Base-by-base conservation (phyloP, 495 filamentous ascomycete species). In the Penicillium paradoxum region DNA sequence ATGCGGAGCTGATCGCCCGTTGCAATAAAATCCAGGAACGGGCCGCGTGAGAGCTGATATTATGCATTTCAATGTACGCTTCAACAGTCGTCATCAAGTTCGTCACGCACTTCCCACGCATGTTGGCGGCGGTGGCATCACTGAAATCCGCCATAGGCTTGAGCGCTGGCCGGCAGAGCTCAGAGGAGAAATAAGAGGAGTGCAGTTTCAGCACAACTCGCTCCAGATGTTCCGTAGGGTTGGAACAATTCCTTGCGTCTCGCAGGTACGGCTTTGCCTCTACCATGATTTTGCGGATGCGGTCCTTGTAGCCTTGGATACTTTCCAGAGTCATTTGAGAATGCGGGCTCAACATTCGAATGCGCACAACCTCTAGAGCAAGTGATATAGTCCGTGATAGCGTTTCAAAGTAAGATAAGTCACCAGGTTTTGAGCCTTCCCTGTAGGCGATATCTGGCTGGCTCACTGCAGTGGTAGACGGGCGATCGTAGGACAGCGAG, bases 81-180 rank as follows among this genome's bases (percentile, higher is more conserved):
- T 75, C 72, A 3, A 78, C 73, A 2, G 73, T 77, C 1, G 54
- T 67, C 62, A 76, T 69, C 21, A 78, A 54, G 37, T 70, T 72
- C 14, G 49, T 37, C 7, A 78, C 56, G 41, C 74, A 77, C 24
- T 75, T 72, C 21, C 64, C 61, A 6, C 76, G 73, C 62, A 83
- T 73, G 9, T 66, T 65, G 14, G 71, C 64, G 5, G 66, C 68
- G 8, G 66, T 53, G 15, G 76, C 67, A 24, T 74, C 66, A 25
- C 63, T 59, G 10, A 65, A 24, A 38, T 72, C 65, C 41, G 50
- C 54, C 22, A 58, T 37, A 10, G 64, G 52, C 47, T 78, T 81
- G 55, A 84, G 73, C 40, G 81, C 74, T 45, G 79, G 79, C 34
- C 81, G 77, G 62, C 78, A 83, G 49, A 84, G 76, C 60, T 83